A percentile compares a stretch with the other conserved stretches of the same genome.
These are phyloP conservation scores for Musa itinerans DNA, from an alignment of 176 grass and related monocot genomes.

Conservation along the genomic window DNA sequence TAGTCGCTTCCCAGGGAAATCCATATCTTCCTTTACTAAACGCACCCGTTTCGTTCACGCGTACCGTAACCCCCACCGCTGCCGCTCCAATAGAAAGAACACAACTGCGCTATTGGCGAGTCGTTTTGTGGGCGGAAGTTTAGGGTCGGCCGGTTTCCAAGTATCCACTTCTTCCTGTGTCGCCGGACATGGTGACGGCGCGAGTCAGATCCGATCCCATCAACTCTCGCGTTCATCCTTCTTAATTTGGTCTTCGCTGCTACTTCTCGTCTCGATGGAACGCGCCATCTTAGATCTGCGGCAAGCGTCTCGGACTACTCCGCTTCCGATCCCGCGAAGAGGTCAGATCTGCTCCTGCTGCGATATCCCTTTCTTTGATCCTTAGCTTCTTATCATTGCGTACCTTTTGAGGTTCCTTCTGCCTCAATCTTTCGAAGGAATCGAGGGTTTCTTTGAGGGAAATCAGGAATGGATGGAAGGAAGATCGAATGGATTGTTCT, in stretches of 20 bases:
- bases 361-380: background rate
- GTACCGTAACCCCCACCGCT: too few species aligned
- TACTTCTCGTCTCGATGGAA: background rate
- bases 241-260: background rate
- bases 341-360: background rate
- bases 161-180: too few species aligned
- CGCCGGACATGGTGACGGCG: background rate
- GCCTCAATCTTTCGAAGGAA: background rate
- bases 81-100: too few species aligned
- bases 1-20: background rate
- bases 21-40: background rate
- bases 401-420: background rate
- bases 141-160: too few species aligned
- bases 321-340: background rate
- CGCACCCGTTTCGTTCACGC: background rate
- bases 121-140: background rate
- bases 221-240: background rate
- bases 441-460: background rate
- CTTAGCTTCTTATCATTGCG: background rate
- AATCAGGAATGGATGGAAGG: background rate
- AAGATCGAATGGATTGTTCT: background rate
- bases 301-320: background rate
- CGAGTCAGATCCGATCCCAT: too few species aligned
- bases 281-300: background rate
- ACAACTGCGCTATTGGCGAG: background rate